A percentile compares a stretch with the other conserved stretches of the same genome.
Conservation (phyloP, 1,284 basidiomycete species). For the Leucoagaricus sp. region DNA sequence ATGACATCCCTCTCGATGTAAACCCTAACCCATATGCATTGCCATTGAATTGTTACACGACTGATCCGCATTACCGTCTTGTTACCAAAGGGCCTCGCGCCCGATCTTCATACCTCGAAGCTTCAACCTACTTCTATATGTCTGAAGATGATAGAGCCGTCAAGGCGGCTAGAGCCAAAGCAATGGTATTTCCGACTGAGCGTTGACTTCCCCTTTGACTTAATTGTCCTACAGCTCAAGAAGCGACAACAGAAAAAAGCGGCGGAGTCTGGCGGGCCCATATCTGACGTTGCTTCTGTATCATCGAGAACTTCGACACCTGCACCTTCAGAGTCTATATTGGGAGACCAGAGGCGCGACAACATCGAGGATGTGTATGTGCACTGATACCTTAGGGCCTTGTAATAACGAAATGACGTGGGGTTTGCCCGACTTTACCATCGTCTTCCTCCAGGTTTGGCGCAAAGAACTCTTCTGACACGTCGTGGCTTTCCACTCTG, state of each 20-base stretch:
- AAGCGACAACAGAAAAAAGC: slow-evolving; percentile 73
- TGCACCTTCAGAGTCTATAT: slow-evolving; percentile 25
- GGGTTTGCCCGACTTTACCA: neutral
- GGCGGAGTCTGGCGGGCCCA: slow-evolving; percentile 34
- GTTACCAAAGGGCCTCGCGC: too few relatives aligned
- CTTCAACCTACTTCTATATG: slow-evolving; percentile 27
- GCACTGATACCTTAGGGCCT: neutral
- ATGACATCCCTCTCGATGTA: too few relatives aligned
- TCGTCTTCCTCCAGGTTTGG: slow-evolving; percentile 16
- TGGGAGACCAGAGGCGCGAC: slow-evolving; percentile 43
- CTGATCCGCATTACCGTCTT: neutral
- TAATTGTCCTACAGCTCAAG: slow-evolving; percentile 52
- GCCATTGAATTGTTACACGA: neutral
- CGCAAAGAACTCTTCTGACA: slow-evolving; percentile 40
- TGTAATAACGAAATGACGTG: neutral
- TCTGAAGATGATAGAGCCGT: slow-evolving; percentile 76
- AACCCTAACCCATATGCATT: slow-evolving; percentile 11
- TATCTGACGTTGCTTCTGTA: slow-evolving; percentile 33
- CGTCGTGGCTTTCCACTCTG: slow-evolving; percentile 61
- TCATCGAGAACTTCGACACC: slow-evolving; percentile 60
- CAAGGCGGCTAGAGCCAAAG: slow-evolving; percentile 78
- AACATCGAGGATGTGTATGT: slow-evolving; percentile 53
- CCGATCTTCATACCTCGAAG: too few relatives aligned
- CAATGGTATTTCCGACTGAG: slow-evolving; percentile 51
- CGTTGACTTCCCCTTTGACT: neutral